Percentiles rank a stretch among this genome's conserved stretches.
phyloP scores from a whole-genome alignment of 1,284 basidiomycete genomes.

The Cystobasidium slooffiae region DNA sequence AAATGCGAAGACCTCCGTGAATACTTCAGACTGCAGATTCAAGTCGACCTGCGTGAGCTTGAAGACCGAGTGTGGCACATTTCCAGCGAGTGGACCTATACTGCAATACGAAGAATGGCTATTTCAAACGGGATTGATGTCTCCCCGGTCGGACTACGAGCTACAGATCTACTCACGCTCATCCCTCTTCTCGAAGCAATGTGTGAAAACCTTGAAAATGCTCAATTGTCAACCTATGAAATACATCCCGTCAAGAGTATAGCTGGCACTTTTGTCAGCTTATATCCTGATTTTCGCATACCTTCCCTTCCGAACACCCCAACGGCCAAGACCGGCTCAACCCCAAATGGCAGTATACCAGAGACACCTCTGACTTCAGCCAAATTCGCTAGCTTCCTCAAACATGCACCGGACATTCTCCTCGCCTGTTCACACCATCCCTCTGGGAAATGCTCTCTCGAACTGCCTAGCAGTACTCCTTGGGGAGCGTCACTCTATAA shows the following conservation, averaged over 20 bases:
- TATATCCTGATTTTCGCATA: slow-evolving; percentile 31
- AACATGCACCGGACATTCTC: slow-evolving; percentile 18
- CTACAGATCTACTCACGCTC: slow-evolving; percentile 34
- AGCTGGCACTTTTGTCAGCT: slow-evolving; percentile 39
- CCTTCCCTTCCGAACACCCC: neutral
- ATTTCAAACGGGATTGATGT: slow-evolving; percentile 40
- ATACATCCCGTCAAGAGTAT: slow-evolving; percentile 39
- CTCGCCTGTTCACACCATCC: slow-evolving; percentile 37
- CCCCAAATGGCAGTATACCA: neutral
- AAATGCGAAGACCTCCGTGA: slow-evolving; percentile 38
- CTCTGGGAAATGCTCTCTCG: slow-evolving; percentile 37
- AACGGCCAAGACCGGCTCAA: neutral
- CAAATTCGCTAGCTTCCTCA: slow-evolving; percentile 22
- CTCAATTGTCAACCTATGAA: slow-evolving; percentile 34
- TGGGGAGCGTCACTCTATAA: slow-evolving; percentile 40
- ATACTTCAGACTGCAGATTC: slow-evolving; percentile 40
- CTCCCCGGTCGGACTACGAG: slow-evolving; percentile 28
- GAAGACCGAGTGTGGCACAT: slow-evolving; percentile 43
- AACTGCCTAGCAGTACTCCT: slow-evolving; percentile 10
- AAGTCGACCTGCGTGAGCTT: slow-evolving; percentile 42
- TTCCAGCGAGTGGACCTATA: slow-evolving; percentile 44
- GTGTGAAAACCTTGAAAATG: slow-evolving; percentile 39
- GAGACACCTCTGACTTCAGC: neutral
- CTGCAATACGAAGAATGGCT: slow-evolving; percentile 41
- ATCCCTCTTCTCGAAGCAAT: slow-evolving; percentile 43